Base-by-base conservation (phyloP, 257 asterid genomes). In the Jaltomata sinuosa region DNA sequence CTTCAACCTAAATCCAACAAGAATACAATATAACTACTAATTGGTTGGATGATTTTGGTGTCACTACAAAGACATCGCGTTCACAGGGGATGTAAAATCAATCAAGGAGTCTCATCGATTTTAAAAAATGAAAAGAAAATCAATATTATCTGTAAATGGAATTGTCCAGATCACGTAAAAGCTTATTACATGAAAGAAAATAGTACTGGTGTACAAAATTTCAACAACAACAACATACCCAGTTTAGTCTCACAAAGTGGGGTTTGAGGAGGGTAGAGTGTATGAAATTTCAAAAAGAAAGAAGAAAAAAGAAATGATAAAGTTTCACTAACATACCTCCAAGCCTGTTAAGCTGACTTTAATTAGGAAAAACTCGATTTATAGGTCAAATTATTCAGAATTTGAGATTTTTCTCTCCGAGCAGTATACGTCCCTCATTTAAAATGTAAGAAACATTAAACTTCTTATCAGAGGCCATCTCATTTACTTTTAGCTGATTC, bases 1-100 rank as follows among this genome's bases (percentile, higher is more conserved):
- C 76, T 85, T 93, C 97, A 61, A 88, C 97, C 98, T 95, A 89
- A 27, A 77, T 78, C 86, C 21, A 62, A 68, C 74, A 76, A 14
- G 62, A 50, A 84, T 27, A 78, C 1, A 25, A 45, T 45, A 78
- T 42, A 71, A 49, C 79, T 72, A 57, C 27, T 77, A 47, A 49
- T 49, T 16, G 18, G 16, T 49, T 61, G 65, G 29, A 54, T 29
- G 25, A 15, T 64, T 21, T 36, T 65, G 84, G 49, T 68, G 67
- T 31, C 74, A 64, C 15, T 68, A 54, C 78, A 21, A 79, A 34
- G 81, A 68, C 71, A 80, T 49, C 0, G 16, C 3, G 0, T 76
- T 27, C n/a, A 27, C 27, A 49, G 9, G 40, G 81, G 45, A 76
- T 49, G 62, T 76, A 76, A 52, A 68, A 34, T 68, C 77, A 71